Conservation (phyloP, 306 rosid genomes). For the Casuarina equisetifolia region DNA sequence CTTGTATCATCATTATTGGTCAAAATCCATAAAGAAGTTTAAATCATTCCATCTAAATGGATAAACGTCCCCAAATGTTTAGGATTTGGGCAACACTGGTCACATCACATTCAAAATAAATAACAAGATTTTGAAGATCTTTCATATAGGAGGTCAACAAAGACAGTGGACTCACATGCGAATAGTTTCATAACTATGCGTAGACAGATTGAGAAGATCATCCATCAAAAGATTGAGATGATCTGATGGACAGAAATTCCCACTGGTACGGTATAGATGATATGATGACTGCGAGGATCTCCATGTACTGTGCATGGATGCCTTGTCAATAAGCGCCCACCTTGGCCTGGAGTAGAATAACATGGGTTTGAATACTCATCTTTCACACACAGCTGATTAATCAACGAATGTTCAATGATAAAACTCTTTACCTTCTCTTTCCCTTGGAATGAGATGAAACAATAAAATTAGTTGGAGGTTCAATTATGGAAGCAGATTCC, state of each 20-base stretch:
- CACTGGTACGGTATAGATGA: slow-evolving; percentile 74
- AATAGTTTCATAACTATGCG: slow-evolving; percentile 94
- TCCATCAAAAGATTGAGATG: slow-evolving; percentile 81
- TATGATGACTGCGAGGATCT: slow-evolving; percentile 96
- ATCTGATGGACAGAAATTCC: slow-evolving; percentile 68
- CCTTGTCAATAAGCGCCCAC: slow-evolving; percentile 99
- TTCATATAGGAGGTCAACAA: slow-evolving; percentile 19
- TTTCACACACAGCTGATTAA: slow-evolving; percentile 18
- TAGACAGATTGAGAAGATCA: slow-evolving; percentile 70
- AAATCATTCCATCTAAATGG: neutral
- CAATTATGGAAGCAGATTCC: slow-evolving; percentile 92
- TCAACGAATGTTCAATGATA: slow-evolving; percentile 18
- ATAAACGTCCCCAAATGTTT: neutral
- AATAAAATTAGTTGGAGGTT: slow-evolving; percentile 86
- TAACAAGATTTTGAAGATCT: neutral
- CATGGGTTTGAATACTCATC: slow-evolving; percentile 14
- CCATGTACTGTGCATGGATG: slow-evolving; percentile 97
- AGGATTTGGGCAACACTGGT: neutral
- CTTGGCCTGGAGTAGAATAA: slow-evolving; percentile 66
- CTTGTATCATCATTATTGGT: neutral
- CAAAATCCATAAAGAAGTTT: neutral
- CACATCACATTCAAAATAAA: slow-evolving; percentile 7
- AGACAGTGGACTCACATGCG: slow-evolving; percentile 69
- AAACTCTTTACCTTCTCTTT: slow-evolving; percentile 68
- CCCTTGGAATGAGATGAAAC: slow-evolving; percentile 82